Evolutionary conservation across 208 protist genomes (phyloP).

Genomic region (Acanthamoeba castellanii): DNA sequence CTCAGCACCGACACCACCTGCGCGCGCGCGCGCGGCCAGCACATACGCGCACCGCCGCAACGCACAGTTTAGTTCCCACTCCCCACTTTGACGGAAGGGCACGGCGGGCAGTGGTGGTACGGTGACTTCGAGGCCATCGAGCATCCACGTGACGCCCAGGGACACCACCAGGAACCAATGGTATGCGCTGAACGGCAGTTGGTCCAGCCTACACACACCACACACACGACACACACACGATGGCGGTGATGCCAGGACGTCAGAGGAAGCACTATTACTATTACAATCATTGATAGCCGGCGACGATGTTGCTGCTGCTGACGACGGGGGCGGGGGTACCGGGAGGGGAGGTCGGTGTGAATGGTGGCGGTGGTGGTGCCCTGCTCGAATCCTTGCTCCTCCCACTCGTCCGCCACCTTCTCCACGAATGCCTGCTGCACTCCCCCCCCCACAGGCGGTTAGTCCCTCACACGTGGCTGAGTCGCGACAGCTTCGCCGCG

Average conservation of each 20-base stretch:
- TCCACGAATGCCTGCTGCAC: not conserved
- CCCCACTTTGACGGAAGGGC: not conserved
- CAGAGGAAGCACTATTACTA: not conserved
- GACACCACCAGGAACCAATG: constrained; percentile 53
- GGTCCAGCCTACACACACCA: not conserved
- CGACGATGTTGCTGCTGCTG: not conserved
- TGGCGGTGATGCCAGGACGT: too few species aligned
- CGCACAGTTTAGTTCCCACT: not conserved
- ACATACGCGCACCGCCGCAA: too few species aligned
- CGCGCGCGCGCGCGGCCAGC: not conserved
- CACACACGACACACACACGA: too few species aligned
- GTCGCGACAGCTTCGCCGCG: not conserved
- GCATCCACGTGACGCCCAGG: constrained; percentile 58
- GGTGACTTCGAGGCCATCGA: constrained; percentile 55
- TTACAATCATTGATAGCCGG: not conserved
- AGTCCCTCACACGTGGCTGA: not conserved
- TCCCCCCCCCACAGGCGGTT: too few species aligned
- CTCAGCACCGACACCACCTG: constrained; percentile 60
- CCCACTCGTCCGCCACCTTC: not conserved
- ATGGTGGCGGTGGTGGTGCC: not conserved
- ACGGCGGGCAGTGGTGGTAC: not conserved
- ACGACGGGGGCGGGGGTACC: not conserved
- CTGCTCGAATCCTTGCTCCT: not conserved
- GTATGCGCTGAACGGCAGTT: constrained; percentile 17
- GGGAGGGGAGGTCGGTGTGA: constrained; percentile 17